Evolutionary conservation across 495 filamentous ascomycete genomes (phyloP).

Genomic region (Pyrenopolyporus hunteri): DNA sequence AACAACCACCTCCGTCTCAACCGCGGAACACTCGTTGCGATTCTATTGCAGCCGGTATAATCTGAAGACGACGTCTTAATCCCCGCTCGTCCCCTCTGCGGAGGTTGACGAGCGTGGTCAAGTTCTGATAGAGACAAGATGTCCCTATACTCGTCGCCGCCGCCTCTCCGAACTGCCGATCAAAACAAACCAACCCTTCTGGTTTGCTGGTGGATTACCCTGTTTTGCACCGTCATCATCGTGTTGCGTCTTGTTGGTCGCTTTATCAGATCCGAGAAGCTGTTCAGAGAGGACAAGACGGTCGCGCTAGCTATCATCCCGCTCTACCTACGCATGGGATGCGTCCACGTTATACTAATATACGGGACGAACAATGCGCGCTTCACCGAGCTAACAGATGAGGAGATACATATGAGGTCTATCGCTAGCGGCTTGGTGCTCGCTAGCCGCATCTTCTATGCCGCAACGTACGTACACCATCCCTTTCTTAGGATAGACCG

Average conservation of each 20-base stretch:
- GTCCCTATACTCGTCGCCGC: constrained; percentile 64
- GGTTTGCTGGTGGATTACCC: constrained; percentile 93
- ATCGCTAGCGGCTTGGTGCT: constrained; percentile 71
- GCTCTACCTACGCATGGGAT: constrained; percentile 78
- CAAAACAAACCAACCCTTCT: constrained; percentile 79
- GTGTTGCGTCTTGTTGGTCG: constrained; percentile 76
- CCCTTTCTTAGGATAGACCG: background rate
- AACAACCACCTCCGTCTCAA: constrained; percentile 1
- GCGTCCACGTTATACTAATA: constrained; percentile 82
- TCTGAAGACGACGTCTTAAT: constrained; percentile 32
- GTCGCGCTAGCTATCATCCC: constrained; percentile 83
- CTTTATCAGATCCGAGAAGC: constrained; percentile 76
- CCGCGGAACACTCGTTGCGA: constrained; percentile 9
- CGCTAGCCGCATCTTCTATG: constrained; percentile 69
- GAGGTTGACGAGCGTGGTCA: constrained; percentile 64
- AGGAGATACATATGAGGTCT: constrained; percentile 55
- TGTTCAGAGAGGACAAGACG: constrained; percentile 87
- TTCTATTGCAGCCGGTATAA: constrained; percentile 16
- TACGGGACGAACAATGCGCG: constrained; percentile 87
- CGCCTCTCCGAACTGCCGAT: constrained; percentile 59
- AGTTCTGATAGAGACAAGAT: constrained; percentile 45
- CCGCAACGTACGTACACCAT: constrained; percentile 64
- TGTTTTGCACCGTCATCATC: constrained; percentile 82
- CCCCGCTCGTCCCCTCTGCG: constrained; percentile 64
- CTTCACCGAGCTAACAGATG: constrained; percentile 51